Evolutionary conservation across 192 early-diverging fungal species (phyloP).

Genomic region (Allomyces arbusculus): DNA sequence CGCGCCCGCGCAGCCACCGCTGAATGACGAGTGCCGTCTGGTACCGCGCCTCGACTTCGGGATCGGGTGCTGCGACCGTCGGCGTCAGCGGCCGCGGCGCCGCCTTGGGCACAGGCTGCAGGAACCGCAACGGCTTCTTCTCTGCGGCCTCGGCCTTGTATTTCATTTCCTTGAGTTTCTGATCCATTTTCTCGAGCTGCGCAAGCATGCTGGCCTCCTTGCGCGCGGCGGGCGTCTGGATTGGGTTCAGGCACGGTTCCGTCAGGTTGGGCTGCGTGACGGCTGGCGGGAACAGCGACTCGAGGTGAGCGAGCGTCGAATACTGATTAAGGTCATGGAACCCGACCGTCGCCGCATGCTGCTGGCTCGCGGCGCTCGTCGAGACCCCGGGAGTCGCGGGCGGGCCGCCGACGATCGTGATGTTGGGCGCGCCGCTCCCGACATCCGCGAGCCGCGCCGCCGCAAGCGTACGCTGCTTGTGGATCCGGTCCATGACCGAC

Average conservation of each 20-base stretch:
- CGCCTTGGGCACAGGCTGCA: slow-evolving; percentile 26
- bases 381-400: too few relatives aligned
- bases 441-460: too few relatives aligned
- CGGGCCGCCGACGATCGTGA: too few relatives aligned
- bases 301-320: slow-evolving; percentile 11
- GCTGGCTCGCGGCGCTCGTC: too few relatives aligned
- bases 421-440: too few relatives aligned
- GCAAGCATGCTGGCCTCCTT: slow-evolving; percentile 16
- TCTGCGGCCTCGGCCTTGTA: slow-evolving; percentile 1
- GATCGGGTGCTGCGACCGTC: slow-evolving; percentile 11
- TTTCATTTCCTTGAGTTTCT: slow-evolving; percentile 22
- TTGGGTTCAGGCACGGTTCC: slow-evolving; percentile 9
- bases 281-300: slow-evolving; percentile 11
- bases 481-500: background rate
- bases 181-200: slow-evolving; percentile 26
- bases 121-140: slow-evolving; percentile 20
- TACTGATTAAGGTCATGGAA: background rate
- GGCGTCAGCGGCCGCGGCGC: slow-evolving; percentile 28
- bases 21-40: slow-evolving; percentile 27
- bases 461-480: too few relatives aligned
- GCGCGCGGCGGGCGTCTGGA: slow-evolving; percentile 15
- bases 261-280: slow-evolving; percentile 13
- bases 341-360: too few relatives aligned
- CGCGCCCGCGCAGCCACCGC: slow-evolving; percentile 26
- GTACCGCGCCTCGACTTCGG: slow-evolving; percentile 25